Evolutionary conservation across 116 monocot species (phyloP), one percentile per base, ranked within the genome.

Genomic region (Phalaenopsis hybrid): DNA sequence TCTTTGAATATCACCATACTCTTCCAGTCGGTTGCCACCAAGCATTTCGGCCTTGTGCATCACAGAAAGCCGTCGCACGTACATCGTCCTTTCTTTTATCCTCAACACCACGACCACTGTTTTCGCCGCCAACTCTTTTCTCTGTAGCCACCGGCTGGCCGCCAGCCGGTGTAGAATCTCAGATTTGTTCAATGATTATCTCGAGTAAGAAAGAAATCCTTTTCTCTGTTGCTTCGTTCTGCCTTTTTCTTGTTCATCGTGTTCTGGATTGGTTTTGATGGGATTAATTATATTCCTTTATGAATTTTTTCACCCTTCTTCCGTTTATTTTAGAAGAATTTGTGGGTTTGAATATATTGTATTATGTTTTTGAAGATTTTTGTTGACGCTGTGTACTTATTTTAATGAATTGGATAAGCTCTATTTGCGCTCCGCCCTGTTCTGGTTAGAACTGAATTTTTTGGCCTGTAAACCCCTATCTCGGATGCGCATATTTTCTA

Each of bases 401-500:
- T 48, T 10, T 48, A 41, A 48, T 48, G 48, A 48, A 0, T 48
- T 48, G 48, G 48, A 48, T 5, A 48, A 8, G 48, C 10, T 48
- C 48, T 6, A 48, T 48, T 48, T 48, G 48, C 48, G 0, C 10
- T 48, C 10, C 48, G 4, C 48, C 0, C 48, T 48, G 48, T 48
- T 48, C 1, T 55, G 55, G 13, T 17, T 55, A 55, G 4, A 55
- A 55, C 55, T 55, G 15, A 55, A 55, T 55, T 15, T 75, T 34
- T 75, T 41, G 8, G 21, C n/a, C 8, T 48, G 0, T 20, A 9
- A 75, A 75, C 21, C 16, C 45, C 15, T 20, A 46, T 75, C 20
- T 75, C 20, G 41, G 55, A 73, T 73, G 72, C 72, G 37, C 72
- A 73, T 73, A 73, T 37, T 73, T 31, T 41, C 4, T 73, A 37